A percentile compares a stretch with the other conserved stretches of the same genome.
These are phyloP conservation scores for Suillus cothurnatus DNA, from an alignment of 768 basidiomycete genomes.

Conservation along the genomic window DNA sequence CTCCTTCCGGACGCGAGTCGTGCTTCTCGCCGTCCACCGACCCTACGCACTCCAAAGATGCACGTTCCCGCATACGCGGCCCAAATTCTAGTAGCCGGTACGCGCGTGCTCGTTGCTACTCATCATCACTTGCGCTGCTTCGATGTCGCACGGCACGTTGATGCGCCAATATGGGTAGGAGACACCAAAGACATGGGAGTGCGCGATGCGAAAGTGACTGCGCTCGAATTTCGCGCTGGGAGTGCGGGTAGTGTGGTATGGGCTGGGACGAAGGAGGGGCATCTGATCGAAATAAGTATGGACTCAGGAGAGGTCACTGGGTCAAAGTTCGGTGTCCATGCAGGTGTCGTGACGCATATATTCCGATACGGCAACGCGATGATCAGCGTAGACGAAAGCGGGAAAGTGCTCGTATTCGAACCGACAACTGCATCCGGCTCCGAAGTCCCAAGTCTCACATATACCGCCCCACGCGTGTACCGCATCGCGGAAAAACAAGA, in stretches of 20 bases:
- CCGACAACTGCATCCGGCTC: slow-evolving; percentile 40
- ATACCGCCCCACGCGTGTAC: slow-evolving; percentile 55
- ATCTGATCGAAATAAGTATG: slow-evolving; percentile 81
- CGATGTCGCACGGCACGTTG: slow-evolving; percentile 45
- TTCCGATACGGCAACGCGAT: slow-evolving; percentile 72
- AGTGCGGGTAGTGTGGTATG: slow-evolving; percentile 64
- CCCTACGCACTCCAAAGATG: slow-evolving; percentile 49
- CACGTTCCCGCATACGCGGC: slow-evolving; percentile 57
- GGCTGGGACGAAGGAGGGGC: slow-evolving; percentile 91
- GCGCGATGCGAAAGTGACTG: slow-evolving; percentile 73
- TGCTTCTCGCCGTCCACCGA: slow-evolving; percentile 59
- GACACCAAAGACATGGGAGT: slow-evolving; percentile 64
- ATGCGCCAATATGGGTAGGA: slow-evolving; percentile 47
- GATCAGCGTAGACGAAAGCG: slow-evolving; percentile 82
- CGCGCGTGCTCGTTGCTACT: slow-evolving; percentile 58
- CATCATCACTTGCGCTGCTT: slow-evolving; percentile 64
- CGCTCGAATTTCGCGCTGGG: slow-evolving; percentile 75
- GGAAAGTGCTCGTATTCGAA: slow-evolving; percentile 78
- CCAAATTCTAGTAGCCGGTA: slow-evolving; percentile 56
- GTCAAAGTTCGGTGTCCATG: slow-evolving; percentile 62
- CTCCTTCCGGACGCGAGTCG: slow-evolving; percentile 68
- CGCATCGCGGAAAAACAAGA: slow-evolving; percentile 82
- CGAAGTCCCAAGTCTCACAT: slow-evolving; percentile 47
- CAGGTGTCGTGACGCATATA: slow-evolving; percentile 68
- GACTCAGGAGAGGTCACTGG: slow-evolving; percentile 57